A percentile compares a stretch with the other conserved stretches of the same genome.
Conservation (phyloP, 768 basidiomycete genomes). For the Leccinum uliginosum region DNA sequence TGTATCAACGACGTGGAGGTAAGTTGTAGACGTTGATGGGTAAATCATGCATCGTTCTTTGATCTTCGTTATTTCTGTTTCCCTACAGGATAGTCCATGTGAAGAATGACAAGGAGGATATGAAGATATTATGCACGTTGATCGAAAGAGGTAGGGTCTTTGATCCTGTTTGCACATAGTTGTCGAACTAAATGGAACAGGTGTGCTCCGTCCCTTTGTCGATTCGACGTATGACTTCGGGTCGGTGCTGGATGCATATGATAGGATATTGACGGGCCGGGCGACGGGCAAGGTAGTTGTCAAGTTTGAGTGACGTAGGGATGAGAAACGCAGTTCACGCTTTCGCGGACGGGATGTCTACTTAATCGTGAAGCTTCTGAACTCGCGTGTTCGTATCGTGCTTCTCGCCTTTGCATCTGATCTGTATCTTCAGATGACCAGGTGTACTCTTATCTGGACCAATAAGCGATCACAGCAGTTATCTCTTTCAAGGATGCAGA, state of each 20-base stretch:
- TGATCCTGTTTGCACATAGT: not conserved
- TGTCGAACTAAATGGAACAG: constrained; percentile 32
- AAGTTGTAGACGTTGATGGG: constrained; percentile 12
- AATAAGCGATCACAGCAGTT: too few species aligned
- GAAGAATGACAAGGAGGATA: constrained; percentile 31
- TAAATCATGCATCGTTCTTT: not conserved
- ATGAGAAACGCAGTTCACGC: not conserved
- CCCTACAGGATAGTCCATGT: constrained; percentile 25
- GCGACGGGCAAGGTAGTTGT: constrained; percentile 68
- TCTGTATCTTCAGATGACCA: too few species aligned
- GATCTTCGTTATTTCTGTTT: not conserved
- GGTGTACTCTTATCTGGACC: too few species aligned
- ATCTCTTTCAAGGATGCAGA: too few species aligned
- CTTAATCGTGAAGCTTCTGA: too few species aligned
- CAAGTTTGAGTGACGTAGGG: constrained; percentile 35
- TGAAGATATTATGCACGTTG: constrained; percentile 34
- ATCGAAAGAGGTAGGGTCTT: constrained; percentile 38
- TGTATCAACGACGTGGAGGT: constrained; percentile 44
- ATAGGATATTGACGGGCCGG: constrained; percentile 48
- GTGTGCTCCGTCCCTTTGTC: constrained; percentile 43
- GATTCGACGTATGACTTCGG: constrained; percentile 59
- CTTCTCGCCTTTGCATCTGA: too few species aligned
- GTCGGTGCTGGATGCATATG: constrained; percentile 58
- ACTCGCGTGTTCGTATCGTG: too few species aligned
- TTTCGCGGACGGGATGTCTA: too few species aligned